Evolutionary conservation across 495 filamentous ascomycete genomes (phyloP).

Genomic region (Aspergillus cristatus): DNA sequence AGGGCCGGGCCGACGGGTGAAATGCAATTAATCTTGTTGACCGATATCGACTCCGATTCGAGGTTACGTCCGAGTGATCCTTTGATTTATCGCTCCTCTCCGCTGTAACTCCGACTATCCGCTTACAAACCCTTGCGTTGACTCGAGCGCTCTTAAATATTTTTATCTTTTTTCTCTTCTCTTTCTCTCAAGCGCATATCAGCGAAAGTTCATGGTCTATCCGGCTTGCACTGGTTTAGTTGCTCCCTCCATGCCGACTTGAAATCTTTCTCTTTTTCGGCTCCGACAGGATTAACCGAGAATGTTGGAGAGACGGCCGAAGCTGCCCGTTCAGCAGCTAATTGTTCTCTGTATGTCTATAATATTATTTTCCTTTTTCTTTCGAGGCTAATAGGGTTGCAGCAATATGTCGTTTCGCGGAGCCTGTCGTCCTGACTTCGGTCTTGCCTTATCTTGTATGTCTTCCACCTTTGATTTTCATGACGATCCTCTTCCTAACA

Average conservation of each 20-base stretch:
- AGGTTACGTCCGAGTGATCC: neutral
- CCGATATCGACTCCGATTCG: neutral
- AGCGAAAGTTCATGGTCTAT: too few relatives aligned
- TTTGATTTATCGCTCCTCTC: conserved; percentile 2
- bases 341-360: conserved; percentile 58
- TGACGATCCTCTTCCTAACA: neutral
- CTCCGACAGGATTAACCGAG: too few relatives aligned
- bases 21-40: neutral
- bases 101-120: too few relatives aligned
- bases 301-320: conserved; percentile 24
- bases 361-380: neutral
- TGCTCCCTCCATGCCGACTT: neutral
- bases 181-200: too few relatives aligned
- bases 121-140: too few relatives aligned
- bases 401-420: conserved; percentile 71
- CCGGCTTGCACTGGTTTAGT: too few relatives aligned
- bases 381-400: neutral
- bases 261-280: neutral
- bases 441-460: conserved; percentile 74
- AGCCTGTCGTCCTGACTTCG: conserved; percentile 75
- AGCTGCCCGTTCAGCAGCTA: conserved; percentile 42
- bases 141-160: conserved; percentile 2
- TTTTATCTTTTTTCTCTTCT: conserved; percentile 4
- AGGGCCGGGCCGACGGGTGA: too few relatives aligned
- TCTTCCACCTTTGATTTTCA: neutral